A percentile compares a stretch with the other conserved stretches of the same genome.
Evolutionary conservation across 371 early-diverging fungal species (phyloP).

Genomic region (Mortierella polycephala): DNA sequence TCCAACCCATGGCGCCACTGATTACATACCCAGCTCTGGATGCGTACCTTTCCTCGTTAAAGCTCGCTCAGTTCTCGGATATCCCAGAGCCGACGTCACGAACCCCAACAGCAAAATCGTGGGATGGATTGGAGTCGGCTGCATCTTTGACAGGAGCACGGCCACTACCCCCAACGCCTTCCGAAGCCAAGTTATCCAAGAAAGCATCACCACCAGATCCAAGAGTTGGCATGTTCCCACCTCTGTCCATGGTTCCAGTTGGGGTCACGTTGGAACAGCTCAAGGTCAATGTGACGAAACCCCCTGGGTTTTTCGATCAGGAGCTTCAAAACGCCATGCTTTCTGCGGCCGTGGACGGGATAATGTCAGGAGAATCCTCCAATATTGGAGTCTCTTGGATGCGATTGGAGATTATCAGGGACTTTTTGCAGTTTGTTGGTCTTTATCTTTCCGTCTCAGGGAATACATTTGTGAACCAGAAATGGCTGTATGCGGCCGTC

Average conservation of each 20-base stretch:
- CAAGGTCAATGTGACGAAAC: constrained; percentile 48
- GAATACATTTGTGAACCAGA: constrained; percentile 50
- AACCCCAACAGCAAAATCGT: background rate
- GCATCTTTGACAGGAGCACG: too few species aligned
- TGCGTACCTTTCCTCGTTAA: constrained; percentile 47
- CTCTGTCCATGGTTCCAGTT: constrained; percentile 41
- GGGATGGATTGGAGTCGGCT: too few species aligned
- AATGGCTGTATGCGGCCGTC: constrained; percentile 59
- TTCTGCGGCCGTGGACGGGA: constrained; percentile 43
- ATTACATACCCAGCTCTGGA: constrained; percentile 42
- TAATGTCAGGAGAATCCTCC: constrained; percentile 52
- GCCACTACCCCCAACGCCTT: too few species aligned
- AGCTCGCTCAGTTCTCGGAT: constrained; percentile 23
- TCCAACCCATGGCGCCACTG: constrained; percentile 43
- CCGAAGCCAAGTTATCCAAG: constrained; percentile 2
- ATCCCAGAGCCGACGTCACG: background rate
- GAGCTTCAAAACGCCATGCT: constrained; percentile 52
- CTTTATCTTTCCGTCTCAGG: constrained; percentile 52
- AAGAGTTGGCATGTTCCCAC: constrained; percentile 51
- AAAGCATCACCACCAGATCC: constrained; percentile 27
- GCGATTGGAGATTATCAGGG: constrained; percentile 62
- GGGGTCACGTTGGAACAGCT: constrained; percentile 52
- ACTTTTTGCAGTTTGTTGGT: constrained; percentile 61
- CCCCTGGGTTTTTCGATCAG: constrained; percentile 46
- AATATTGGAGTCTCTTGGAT: constrained; percentile 44